Evolutionary conservation across 768 basidiomycete genomes (phyloP), one percentile per base, ranked within the genome.

Genomic region (Galerina marginata): DNA sequence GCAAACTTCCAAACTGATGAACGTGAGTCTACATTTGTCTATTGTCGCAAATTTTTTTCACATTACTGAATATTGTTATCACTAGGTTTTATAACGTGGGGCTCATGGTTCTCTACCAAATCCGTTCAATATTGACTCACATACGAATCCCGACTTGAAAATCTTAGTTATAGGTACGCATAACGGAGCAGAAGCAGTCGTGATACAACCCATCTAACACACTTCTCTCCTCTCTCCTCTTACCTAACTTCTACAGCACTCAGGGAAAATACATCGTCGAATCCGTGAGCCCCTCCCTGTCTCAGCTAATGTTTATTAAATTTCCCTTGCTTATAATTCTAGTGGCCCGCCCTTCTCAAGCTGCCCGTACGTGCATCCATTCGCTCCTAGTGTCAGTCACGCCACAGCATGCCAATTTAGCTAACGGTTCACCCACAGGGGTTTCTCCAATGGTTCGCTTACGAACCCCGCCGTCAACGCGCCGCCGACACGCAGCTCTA

Each of bases 401-500:
- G 9, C 20, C 20, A 20, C 20, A 20, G 20, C 20, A 20, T 20
- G 29, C 37, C 26, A 37, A 33, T 15, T 36, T n/a, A 12, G 11
- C 9, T 12, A 10, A 44, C 29, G 20, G 2, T 10, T 26, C 15
- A 33, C 38, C 12, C 40, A 3, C 29, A 74, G 71, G 61, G 65
- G 23, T 68, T 62, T 40, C 47, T 75, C 2, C 72, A 75, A 65
- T 73, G 74, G 74, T 75, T 73, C 60, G 67, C 71, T 0, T 61
- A 56, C 33, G 72, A 71, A 25, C 69, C 71, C 12, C 69, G 70
- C 40, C 45, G 54, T 1, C 71, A 69, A 45, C 69, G 67, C 10
- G 56, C 60, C 14, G 43, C 61, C 9, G 73, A 74, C 49, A 67
- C 68, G 6, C 48, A 64, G 33, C 53, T 71, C 4, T 71, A 71